Evolutionary conservation across 1,284 basidiomycete genomes (phyloP), one percentile per base, ranked within the genome.

Genomic region (Tilletia indica): DNA sequence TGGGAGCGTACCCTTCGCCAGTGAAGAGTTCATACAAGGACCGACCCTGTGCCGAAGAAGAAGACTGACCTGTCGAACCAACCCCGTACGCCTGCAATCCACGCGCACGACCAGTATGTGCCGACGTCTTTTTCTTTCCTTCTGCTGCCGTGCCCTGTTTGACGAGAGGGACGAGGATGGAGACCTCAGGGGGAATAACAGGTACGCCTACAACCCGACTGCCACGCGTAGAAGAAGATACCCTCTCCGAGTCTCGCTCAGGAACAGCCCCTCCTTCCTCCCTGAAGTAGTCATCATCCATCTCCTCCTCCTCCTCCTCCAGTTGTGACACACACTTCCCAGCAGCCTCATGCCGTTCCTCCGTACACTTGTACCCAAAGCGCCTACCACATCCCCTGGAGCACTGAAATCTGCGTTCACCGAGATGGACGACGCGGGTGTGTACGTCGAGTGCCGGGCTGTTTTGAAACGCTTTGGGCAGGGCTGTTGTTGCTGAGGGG

Each of bases 231-330:
- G 56, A n/a, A 5, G 25, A 5, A 5, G 3, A n/a, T 2, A 21
- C 67, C 42, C 61, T 14, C 19, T 42, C 67, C 12, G 71, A 34
- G 45, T 72, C 64, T 2, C 31, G 38, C 47, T 72, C 56, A 45
- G 71, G 71, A 1, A 72, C 68, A 9, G 71, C 71, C 4, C 71
- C 71, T 49, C 71, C 71, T 70, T 72, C 71, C 21, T 61, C 36
- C 16, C 71, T 36, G 56, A 72, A 72, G 48, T 69, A 68, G 14
- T 72, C 71, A 47, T 72, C 67, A 3, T 83, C 81, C 21, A 74
- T 76, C 6, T 82, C 82, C 31, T 73, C 85, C 25, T 74, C 79
- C 51, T 83, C 80, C n/a, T 31, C 70, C 14, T 11, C 67, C 58
- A 64, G 9, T 58, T 68, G n/a, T 67, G 49, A 11, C 19, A 19